Percentiles rank a stretch among this genome's conserved stretches.
Evolutionary conservation across 106 monocot species (phyloP).

Genomic region (Vanilla planifolia): DNA sequence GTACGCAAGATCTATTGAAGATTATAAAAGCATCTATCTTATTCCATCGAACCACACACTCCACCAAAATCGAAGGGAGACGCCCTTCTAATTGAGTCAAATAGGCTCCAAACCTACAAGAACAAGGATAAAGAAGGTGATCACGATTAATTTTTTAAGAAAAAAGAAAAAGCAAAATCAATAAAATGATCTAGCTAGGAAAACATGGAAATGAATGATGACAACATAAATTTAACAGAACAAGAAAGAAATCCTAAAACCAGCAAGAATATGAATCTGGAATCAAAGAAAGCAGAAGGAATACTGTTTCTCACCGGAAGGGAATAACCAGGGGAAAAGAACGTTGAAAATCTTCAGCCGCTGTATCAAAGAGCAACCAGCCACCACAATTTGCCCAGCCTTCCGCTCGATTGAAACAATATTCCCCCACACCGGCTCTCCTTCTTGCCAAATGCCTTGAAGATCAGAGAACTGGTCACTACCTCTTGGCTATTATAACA

Average conservation of each 20-base stretch:
- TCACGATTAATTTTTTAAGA: too few relatives aligned
- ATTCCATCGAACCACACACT: too few relatives aligned
- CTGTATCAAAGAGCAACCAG: neutral
- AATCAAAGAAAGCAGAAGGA: neutral
- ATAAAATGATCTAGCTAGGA: neutral
- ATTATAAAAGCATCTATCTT: neutral
- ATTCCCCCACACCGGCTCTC: neutral
- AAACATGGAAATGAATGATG: neutral
- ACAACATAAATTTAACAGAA: too few relatives aligned
- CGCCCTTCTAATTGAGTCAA: too few relatives aligned
- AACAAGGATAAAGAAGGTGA: too few relatives aligned
- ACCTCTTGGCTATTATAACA: neutral
- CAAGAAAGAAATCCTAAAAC: too few relatives aligned
- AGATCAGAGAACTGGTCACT: neutral
- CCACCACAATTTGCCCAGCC: neutral
- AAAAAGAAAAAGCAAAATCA: neutral
- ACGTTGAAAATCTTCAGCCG: neutral
- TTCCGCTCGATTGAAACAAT: neutral
- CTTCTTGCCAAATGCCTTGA: neutral
- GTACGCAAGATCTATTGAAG: neutral
- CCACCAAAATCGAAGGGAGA: too few relatives aligned
- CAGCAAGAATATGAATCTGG: too few relatives aligned
- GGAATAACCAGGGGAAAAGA: neutral
- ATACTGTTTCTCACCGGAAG: neutral
- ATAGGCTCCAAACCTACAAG: neutral